Base-by-base conservation (phyloP, 352 stramenopile species). In the Aphanomyces euteiches region DNA sequence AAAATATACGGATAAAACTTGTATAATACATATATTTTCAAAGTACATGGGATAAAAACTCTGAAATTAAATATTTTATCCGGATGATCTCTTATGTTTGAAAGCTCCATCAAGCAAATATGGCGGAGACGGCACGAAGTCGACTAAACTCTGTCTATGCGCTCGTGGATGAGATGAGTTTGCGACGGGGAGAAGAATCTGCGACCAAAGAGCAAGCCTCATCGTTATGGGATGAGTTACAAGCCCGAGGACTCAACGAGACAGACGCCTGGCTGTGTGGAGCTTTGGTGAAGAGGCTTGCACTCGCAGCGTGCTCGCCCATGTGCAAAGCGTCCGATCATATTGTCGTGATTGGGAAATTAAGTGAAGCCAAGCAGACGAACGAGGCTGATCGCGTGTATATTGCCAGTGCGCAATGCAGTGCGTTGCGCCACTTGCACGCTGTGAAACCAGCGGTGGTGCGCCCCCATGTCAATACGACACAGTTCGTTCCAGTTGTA, bases 81-180 rank as follows among this genome's bases (percentile, higher is more conserved):
- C 59, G 59, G 59, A 56, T 54, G 41, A 17, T 41, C 34, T n/a
- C 28, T 10, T 2, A n/a, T 12, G 17, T 17, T 12, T 28, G 17
- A 61, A 37, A 41, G 43, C 7, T 56, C 19, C 8, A 2, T 28
- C 28, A 67, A 37, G 34, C n/a, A 13, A 4, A 37, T 6, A 67
- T 67, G 59, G 59, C 59, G 7, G 39, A 15, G 57, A 47, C 57
- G 17, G 54, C 59, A 3, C 40, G 59, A 3, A 50, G 59, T 37
- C 59, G 59, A 8, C 41, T 67, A 19, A 67, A 67, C 43, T 67
- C 59, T n/a, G 59, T 67, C 5, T 40, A 67, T 67, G 59, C 59
- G 19, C 59, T 67, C 4, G 19, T 67, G 41, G 59, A 67, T 4
- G 59, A 67, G 59, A 54, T 40, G 38, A 48, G 43, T n/a, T 8